Conservation (phyloP, 495 filamentous ascomycete genomes). For the Hypoxylon subgilvum region DNA sequence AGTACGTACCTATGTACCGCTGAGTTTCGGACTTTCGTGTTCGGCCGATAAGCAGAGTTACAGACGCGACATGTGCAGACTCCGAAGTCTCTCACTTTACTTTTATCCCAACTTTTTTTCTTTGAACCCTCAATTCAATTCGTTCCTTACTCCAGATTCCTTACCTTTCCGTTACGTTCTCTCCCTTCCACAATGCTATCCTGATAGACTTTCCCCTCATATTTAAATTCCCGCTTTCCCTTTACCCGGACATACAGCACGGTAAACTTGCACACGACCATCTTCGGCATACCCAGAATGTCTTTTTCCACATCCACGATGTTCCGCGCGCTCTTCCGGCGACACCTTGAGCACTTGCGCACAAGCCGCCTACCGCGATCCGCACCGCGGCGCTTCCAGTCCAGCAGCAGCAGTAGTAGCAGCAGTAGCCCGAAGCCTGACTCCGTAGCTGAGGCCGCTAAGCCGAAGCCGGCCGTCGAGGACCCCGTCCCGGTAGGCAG, state of each 20-base stretch:
- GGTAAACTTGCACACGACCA: too few relatives aligned
- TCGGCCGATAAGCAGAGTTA: conserved; percentile 2
- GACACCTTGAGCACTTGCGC: conserved; percentile 18
- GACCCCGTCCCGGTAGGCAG: conserved; percentile 16
- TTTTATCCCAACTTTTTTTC: not conserved
- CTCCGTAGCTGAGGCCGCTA: conserved; percentile 1
- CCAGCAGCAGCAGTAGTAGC: conserved; percentile 7
- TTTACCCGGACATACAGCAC: not conserved
- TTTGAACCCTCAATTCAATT: not conserved
- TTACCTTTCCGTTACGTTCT: not conserved
- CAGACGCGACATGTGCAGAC: not conserved
- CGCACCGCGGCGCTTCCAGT: conserved; percentile 26
- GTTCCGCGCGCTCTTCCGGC: conserved; percentile 21
- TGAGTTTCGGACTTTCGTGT: not conserved
- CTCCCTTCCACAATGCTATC: conserved; percentile 9
- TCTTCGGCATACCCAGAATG: too few relatives aligned
- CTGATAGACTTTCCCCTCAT: conserved; percentile 3
- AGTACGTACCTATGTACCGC: too few relatives aligned
- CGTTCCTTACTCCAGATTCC: not conserved
- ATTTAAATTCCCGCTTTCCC: not conserved
- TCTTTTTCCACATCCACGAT: conserved; percentile 1
- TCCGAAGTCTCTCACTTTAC: conserved; percentile 10
- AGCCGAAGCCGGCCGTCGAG: conserved; percentile 5
- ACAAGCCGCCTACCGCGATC: conserved; percentile 12
- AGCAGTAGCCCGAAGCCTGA: too few relatives aligned